Conservation (phyloP, 164 flowering plant species). For the Vitis amurensis region DNA sequence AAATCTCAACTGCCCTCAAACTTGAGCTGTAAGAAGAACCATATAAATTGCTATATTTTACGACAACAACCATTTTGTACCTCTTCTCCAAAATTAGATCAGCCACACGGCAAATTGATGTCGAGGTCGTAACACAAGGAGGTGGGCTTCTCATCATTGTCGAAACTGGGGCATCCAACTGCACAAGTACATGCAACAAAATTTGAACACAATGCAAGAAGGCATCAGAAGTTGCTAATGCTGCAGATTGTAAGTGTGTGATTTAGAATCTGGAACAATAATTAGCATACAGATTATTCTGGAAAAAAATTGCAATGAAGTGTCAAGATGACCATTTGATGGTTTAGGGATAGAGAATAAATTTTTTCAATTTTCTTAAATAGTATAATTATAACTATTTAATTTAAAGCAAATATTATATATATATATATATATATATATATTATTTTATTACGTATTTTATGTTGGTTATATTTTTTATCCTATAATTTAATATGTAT, state of each 20-base stretch:
- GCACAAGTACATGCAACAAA: slow-evolving; percentile 12
- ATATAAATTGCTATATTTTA: slow-evolving; percentile 31
- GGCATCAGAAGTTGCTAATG: background rate
- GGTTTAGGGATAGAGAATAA: too few species aligned
- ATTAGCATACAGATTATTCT: too few species aligned
- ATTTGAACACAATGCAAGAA: background rate
- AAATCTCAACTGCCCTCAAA: slow-evolving; percentile 60
- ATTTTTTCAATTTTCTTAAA: too few species aligned
- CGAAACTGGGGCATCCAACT: slow-evolving; percentile 60
- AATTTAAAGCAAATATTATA: too few species aligned
- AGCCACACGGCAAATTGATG: slow-evolving; percentile 56
- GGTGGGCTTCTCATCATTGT: slow-evolving; percentile 67
- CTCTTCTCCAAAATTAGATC: slow-evolving; percentile 63
- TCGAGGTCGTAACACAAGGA: slow-evolving; percentile 54
- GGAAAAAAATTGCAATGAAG: too few species aligned
- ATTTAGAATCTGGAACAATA: too few species aligned
- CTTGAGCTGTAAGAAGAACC: slow-evolving; percentile 33
- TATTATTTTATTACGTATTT: too few species aligned
- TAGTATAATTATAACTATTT: too few species aligned
- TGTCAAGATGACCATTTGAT: too few species aligned
- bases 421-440: too few species aligned
- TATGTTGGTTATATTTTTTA: too few species aligned
- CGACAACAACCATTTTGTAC: slow-evolving; percentile 63
- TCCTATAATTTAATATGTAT: too few species aligned
- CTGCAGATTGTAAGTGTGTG: background rate